Percentiles rank a stretch among this genome's conserved stretches.
These are phyloP conservation scores for Themeda triandra DNA, from an alignment of 176 grass and related monocot genomes.

Conservation along the genomic window DNA sequence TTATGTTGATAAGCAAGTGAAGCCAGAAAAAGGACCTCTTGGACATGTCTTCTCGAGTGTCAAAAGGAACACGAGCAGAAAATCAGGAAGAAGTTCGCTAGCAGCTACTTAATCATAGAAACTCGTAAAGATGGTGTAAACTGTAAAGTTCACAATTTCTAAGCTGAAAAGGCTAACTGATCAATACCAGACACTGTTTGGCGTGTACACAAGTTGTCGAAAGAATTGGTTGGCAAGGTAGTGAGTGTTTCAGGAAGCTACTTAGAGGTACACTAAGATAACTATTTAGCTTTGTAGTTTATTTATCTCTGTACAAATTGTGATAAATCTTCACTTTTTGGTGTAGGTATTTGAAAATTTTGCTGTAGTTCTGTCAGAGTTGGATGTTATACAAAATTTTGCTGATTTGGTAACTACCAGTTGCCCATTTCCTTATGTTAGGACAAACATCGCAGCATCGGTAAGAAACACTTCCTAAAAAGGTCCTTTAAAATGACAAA, in stretches of 20 bases:
- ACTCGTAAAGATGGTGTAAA: conserved; percentile 98
- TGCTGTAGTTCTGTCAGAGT: conserved; percentile 66
- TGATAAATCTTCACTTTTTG: conserved; percentile 32
- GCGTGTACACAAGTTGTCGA: too few species aligned
- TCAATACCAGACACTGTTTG: conserved; percentile 78
- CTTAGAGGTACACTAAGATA: conserved; percentile 57
- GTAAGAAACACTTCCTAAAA: too few species aligned
- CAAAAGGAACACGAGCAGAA: conserved; percentile 98
- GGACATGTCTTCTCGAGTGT: conserved; percentile 94
- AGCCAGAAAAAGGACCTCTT: conserved; percentile 84
- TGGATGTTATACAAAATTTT: conserved; percentile 95
- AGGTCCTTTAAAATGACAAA: too few species aligned
- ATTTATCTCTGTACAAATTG: background rate
- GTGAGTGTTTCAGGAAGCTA: conserved; percentile 49
- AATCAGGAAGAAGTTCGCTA: conserved; percentile 83
- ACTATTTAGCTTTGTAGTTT: background rate
- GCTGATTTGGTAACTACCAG: conserved; percentile 79
- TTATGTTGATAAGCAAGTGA: conserved; percentile 61
- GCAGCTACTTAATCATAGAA: conserved; percentile 82
- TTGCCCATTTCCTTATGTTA: conserved; percentile 78
- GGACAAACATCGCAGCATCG: too few species aligned
- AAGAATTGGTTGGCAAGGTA: conserved; percentile 60
- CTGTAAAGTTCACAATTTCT: conserved; percentile 83
- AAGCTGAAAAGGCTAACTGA: conserved; percentile 93
- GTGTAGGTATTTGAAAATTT: conserved; percentile 82